Percentiles rank a stretch among this genome's conserved stretches.
These are phyloP conservation scores for Aschersonia sp. DNA, from an alignment of 2,329 filamentous ascomycete genomes.

Conservation along the genomic window DNA sequence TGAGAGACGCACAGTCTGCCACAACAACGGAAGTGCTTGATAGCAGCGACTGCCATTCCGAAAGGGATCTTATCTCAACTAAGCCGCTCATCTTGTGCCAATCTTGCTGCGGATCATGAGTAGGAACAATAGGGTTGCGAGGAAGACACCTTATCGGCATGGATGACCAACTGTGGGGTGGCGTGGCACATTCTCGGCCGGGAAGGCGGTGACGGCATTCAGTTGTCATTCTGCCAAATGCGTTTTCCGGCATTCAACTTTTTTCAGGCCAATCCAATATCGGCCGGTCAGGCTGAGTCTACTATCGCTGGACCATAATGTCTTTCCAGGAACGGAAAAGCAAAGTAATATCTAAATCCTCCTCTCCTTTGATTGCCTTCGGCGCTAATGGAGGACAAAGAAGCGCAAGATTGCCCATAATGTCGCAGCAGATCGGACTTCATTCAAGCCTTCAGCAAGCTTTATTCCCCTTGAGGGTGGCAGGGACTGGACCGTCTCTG, in stretches of 20 bases:
- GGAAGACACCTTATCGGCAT: no score
- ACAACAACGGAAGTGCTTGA: slow-evolving; percentile 66
- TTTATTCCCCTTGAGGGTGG: slow-evolving; percentile 50
- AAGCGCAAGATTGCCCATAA: slow-evolving; percentile 34
- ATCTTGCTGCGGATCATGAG: background rate
- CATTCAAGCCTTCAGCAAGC: slow-evolving; percentile 49
- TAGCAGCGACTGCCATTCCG: slow-evolving; percentile 60
- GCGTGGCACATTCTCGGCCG: slow-evolving; percentile 3
- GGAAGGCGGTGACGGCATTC: slow-evolving; percentile 1
- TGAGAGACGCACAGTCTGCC: slow-evolving; percentile 61
- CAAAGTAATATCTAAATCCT: slow-evolving; percentile 10
- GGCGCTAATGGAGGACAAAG: slow-evolving; percentile 15
- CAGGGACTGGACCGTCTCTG: slow-evolving; percentile 58
- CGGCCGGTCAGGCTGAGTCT: no score
- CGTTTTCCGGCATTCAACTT: slow-evolving; percentile 8
- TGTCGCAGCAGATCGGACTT: slow-evolving; percentile 24
- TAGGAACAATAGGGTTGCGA: background rate
- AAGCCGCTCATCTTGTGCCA: slow-evolving; percentile 25
- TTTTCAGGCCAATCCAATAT: slow-evolving; percentile 2
- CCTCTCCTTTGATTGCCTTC: background rate
- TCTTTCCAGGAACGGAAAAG: slow-evolving; percentile 17
- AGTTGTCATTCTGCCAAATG: slow-evolving; percentile 14
- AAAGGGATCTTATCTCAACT: slow-evolving; percentile 45
- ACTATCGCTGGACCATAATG: slow-evolving; percentile 8
- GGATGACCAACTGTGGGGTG: background rate